Percentiles rank a stretch among this genome's conserved stretches.
phyloP scores from a whole-genome alignment of 805 yeast genomes.

The Candida sonorensis region DNA sequence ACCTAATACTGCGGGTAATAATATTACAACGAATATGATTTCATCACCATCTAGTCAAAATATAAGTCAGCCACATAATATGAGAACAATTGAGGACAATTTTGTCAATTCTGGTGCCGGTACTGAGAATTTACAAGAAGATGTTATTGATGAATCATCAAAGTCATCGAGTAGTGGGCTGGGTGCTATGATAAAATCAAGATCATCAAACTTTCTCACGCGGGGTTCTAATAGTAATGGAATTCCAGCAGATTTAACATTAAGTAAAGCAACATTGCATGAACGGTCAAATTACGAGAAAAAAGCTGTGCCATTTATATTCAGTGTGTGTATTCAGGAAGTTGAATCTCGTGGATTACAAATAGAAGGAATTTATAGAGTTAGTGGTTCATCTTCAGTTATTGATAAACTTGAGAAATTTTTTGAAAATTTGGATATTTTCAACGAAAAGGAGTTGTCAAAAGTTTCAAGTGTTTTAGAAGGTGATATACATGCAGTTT shows the following conservation, averaged over 20 bases:
- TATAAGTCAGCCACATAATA: conserved; percentile 28
- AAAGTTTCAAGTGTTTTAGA: conserved; percentile 12
- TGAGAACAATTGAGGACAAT: conserved; percentile 23
- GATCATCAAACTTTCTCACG: conserved; percentile 43
- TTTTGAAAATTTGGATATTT: conserved; percentile 26
- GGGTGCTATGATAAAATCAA: conserved; percentile 32
- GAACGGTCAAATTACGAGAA: conserved; percentile 58
- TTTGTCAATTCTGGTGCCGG: conserved; percentile 3
- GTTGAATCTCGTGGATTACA: conserved; percentile 74
- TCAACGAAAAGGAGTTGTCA: conserved; percentile 29
- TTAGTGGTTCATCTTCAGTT: conserved; percentile 76
- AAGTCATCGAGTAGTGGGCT: conserved; percentile 3
- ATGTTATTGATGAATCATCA: not conserved
- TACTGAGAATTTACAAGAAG: conserved; percentile 2
- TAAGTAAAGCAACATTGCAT: conserved; percentile 50
- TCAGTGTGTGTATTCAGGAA: conserved; percentile 64
- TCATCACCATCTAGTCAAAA: conserved; percentile 14
- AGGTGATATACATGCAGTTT: conserved; percentile 75
- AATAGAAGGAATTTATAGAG: conserved; percentile 83
- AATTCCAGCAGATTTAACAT: conserved; percentile 12
- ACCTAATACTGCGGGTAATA: too few relatives aligned
- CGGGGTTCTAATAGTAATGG: too few relatives aligned
- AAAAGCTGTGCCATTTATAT: conserved; percentile 58
- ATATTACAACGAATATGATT: too few relatives aligned
- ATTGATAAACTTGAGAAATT: conserved; percentile 35